Evolutionary conservation across 495 filamentous ascomycete genomes (phyloP), one percentile per base, ranked within the genome.

Genomic region (Amorphotheca resinae): DNA sequence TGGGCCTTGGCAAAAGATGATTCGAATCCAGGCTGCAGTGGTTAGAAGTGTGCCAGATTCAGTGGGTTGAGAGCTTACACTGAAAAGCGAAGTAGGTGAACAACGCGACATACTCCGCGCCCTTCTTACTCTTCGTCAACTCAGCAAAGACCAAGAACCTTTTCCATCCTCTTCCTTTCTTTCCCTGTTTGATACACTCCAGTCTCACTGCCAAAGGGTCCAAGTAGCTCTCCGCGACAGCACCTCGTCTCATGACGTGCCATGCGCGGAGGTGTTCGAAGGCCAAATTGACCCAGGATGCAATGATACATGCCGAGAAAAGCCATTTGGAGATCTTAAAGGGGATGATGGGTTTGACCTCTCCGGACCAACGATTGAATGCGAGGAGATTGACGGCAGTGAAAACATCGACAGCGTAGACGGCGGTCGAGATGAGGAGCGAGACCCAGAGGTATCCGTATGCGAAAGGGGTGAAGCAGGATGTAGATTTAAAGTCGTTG

Each of bases 51-150:
- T 11, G 12, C 21, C 14, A 23, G 22, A 16, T 11, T 14, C 11
- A 15, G 11, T 8, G 14, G 1, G 16, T 9, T 17, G 2, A n/a
- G 22, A 22, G 11, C 74, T 64, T 59, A 85, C 85, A 79, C 65
- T 95, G 81, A 58, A 95, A 95, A 14, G 82, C 81, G 61, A 95
- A 98, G 55, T 94, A 95, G 22, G 85, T 80, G 55, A 95, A 94
- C 2, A 98, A 69, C 9, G 88, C 91, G 31, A 93, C 69, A 58
- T 93, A 94, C 58, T 95, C 89, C 22, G 78, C 75, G 9, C 87
- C 86, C 58, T 93, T 89, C 57, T 82, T 87, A 60, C 81, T 84
- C 58, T 89, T 87, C 1, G 91, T 95, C 62, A 98, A 65, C 50
- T 86, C 84, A 4, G 87, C 77, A 56, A 95, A 98, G 34, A 98